Percentiles rank a stretch among this genome's conserved stretches.
phyloP scores from a whole-genome alignment of 1,284 basidiomycete species.

The Thelephora terrestris region DNA sequence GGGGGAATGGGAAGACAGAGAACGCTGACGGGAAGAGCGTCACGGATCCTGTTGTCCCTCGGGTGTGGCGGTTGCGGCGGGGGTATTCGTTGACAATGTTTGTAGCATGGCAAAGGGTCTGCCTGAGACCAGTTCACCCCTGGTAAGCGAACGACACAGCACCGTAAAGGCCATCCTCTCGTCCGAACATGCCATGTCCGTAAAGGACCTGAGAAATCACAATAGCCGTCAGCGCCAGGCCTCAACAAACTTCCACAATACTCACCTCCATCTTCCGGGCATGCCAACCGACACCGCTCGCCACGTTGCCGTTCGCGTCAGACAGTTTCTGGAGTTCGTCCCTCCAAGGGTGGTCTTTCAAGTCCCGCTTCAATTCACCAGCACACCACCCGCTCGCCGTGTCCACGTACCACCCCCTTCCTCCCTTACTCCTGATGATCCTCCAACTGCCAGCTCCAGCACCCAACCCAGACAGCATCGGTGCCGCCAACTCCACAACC shows the following conservation, averaged over 20 bases:
- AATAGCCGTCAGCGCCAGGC: conserved; percentile 8
- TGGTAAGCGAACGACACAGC: conserved; percentile 88
- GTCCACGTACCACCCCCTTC: conserved; percentile 94
- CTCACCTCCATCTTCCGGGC: conserved; percentile 93
- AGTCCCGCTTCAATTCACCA: conserved; percentile 43
- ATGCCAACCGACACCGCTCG: conserved; percentile 90
- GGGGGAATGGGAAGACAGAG: too few relatives aligned
- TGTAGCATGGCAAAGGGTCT: too few relatives aligned
- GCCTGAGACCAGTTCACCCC: conserved; percentile 36
- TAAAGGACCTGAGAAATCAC: conserved; percentile 50
- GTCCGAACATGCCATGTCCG: conserved; percentile 83
- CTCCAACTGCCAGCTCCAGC: conserved; percentile 80
- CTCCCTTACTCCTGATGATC: conserved; percentile 83
- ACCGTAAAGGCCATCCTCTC: conserved; percentile 91
- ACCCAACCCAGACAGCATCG: conserved; percentile 62
- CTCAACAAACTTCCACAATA: conserved; percentile 8
- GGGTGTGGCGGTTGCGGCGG: too few relatives aligned
- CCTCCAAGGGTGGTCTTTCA: conserved; percentile 60
- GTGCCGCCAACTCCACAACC: conserved; percentile 80
- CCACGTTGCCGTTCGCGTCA: conserved; percentile 80
- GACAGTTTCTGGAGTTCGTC: conserved; percentile 64
- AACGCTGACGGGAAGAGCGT: too few relatives aligned
- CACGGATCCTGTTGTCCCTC: too few relatives aligned
- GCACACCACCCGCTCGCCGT: conserved; percentile 72
- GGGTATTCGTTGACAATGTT: too few relatives aligned